These are phyloP conservation scores for Blastomyces silverae DNA, from an alignment of 2,329 filamentous ascomycete genomes.

Conservation along the genomic window DNA sequence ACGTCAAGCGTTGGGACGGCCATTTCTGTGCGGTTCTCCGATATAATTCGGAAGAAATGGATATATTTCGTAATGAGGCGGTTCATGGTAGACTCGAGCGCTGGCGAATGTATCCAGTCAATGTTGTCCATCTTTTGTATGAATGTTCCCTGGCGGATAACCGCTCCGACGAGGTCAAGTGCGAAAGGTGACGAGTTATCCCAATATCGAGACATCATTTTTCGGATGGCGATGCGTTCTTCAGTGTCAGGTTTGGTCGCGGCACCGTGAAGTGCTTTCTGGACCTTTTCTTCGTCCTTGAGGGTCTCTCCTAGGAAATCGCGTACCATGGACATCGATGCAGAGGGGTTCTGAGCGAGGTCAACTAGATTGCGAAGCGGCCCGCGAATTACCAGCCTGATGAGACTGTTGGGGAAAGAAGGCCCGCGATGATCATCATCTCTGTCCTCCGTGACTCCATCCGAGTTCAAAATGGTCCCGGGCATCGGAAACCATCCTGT, in stretches of 20 bases:
- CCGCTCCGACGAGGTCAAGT: conserved; percentile 39
- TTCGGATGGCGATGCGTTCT: conserved; percentile 30
- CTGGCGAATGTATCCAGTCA: conserved; percentile 70
- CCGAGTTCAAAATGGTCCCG: conserved; percentile 56
- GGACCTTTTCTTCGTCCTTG: conserved; percentile 34
- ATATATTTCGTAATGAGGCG: conserved; percentile 54
- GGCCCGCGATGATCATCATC: conserved; percentile 18
- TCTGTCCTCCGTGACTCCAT: conserved; percentile 45
- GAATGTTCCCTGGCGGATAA: conserved; percentile 41
- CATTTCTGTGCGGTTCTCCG: conserved; percentile 30
- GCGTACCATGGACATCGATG: conserved; percentile 49
- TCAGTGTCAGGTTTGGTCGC: conserved; percentile 23
- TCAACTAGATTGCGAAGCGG: conserved; percentile 40
- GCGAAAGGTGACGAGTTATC: conserved; percentile 37
- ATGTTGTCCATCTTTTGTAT: conserved; percentile 61
- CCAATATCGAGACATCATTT: conserved; percentile 43
- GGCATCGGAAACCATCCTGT: conserved; percentile 52
- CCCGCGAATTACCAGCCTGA: conserved; percentile 44
- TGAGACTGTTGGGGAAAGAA: conserved; percentile 54
- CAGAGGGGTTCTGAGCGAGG: conserved; percentile 25
- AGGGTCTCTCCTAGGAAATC: conserved; percentile 46
- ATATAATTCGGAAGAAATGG: conserved; percentile 42
- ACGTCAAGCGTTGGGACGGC: conserved; percentile 36
- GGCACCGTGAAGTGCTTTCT: conserved; percentile 34
- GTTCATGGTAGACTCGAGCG: conserved; percentile 55